Base-by-base conservation (phyloP, 768 basidiomycete species). In the Cystofilobasidium capitatum region DNA sequence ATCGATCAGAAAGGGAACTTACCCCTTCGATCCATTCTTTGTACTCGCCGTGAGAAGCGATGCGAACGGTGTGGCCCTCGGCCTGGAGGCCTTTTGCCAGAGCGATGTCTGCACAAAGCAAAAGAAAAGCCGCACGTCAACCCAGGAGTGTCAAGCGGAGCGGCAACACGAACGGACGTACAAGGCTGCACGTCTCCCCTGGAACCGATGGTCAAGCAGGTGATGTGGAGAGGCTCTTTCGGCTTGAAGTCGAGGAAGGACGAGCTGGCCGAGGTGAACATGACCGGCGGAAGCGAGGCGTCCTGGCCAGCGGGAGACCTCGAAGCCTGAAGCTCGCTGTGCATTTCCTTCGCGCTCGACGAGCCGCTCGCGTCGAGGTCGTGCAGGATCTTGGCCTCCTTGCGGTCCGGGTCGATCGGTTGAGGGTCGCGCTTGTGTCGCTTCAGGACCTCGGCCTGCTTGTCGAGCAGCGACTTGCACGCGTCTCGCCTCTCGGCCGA, bases 231-330 rank as follows among this genome's bases (percentile, higher is more conserved):
- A 2, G 88, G 80, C 71, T 88, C 83, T 72, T 83, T 82, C 2
- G 94, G 96, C 77, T 91, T 93, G 81, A 99, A 99, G 8, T 91
- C 94, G 71, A 99, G 79, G 80, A 98, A 97, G 2, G 94, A 94
- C 3, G 90, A 91, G 0, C 90, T 91, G n/a, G 88, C 86, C 14
- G 90, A 93, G 1, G 88, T 91, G 77, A 99, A 98, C 89, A 98
- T 92, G 49, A 91, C 84, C 8, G 51, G 51, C 2, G 90, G 88
- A 26, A 88, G 74, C 8, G 86, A 80, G 80, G 85, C 79, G 45
- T 78, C 80, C 75, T 71, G 54, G 74, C 69, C 24, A 80, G 74
- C 37, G 77, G 72, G 16, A 66, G 64, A 16, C 70, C 60, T 47
- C 67, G 65, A n/a, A 60, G 33, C 13, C 26, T 20, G 29, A 3